Evolutionary conservation across 345 rosid species (phyloP), one percentile per base, ranked within the genome.

Genomic region (Euphorbia pulcherrima): DNA sequence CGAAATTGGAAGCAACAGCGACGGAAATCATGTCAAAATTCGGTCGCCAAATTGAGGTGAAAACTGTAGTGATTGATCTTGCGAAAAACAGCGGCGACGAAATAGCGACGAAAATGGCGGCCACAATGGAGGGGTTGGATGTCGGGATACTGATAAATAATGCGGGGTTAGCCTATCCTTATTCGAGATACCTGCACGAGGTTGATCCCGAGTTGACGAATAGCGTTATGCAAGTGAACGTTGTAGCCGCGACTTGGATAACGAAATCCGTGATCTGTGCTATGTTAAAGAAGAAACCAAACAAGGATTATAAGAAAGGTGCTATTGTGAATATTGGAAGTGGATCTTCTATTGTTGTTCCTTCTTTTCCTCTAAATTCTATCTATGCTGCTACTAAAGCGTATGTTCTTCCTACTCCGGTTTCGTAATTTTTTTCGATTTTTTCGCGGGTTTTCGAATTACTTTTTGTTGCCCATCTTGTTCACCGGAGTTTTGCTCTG

Each of bases 301-400:
- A n/a, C 4, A 9, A 52, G 56, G 23, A 20, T 26, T 20, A 77
- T 82, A 79, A 76, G 52, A 82, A 75, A 69, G 85, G 85, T 10
- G 87, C 87, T 0, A 77, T 85, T 2, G 77, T 83, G 0, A 85
- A 80, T 55, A 73, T 85, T 2, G 89, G 83, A 3, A 84, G 89
- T 29, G 86, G 60, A n/a, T 76, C 88, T 7, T 67, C 83, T 1
- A 73, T 71, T 1, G 67, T 8, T 4, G 2, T 79, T 29, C 54
- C 83, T 64, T 73, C 86, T 0, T 78, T 17, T 54, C 86, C 89
- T 3, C 48, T 80, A 0, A 67, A 20, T 65, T 5, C 85, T 12
- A 3, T 79, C 28, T 81, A 80, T 65, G 78, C 83, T 44, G 67
- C 85, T 0, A 58, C 85, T 8, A 87, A 87, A 82, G 82, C 80